Conservation (phyloP, 306 rosid genomes). For the Benincasa hispida region DNA sequence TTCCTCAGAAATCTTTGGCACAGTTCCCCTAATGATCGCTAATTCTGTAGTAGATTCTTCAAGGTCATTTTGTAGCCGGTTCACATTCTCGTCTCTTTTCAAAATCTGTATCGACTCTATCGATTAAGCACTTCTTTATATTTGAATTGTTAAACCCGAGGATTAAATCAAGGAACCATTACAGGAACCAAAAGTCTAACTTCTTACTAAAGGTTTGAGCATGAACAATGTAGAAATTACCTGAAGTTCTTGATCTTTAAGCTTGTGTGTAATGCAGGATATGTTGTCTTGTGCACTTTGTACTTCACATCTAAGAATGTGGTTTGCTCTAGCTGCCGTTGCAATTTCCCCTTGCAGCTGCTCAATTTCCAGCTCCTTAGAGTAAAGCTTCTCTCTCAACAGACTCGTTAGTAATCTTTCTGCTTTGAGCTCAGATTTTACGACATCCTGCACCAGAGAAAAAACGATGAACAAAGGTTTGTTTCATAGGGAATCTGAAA, state of each 20-base stretch:
- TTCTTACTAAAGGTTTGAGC: background rate
- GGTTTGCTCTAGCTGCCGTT: constrained; percentile 80
- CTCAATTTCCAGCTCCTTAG: constrained; percentile 79
- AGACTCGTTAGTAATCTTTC: constrained; percentile 65
- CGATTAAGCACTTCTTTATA: background rate
- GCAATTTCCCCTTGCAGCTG: constrained; percentile 88
- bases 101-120: constrained; percentile 41
- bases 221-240: constrained; percentile 19
- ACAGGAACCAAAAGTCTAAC: background rate
- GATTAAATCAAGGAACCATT: background rate
- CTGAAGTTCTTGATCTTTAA: constrained; percentile 80
- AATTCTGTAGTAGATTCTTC: constrained; percentile 55
- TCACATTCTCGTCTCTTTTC: constrained; percentile 64
- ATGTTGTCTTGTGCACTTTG: constrained; percentile 61
- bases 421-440: constrained; percentile 59
- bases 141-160: background rate
- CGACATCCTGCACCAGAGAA: constrained; percentile 29
- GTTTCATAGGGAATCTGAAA: too few relatives aligned
- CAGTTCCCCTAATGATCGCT: constrained; percentile 36
- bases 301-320: constrained; percentile 68
- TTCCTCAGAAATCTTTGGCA: constrained; percentile 67
- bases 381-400: constrained; percentile 68
- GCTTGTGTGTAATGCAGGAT: constrained; percentile 54
- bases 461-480: too few relatives aligned
- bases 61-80: constrained; percentile 44